Percentiles rank a stretch among this genome's conserved stretches.
Conservation (phyloP, 139 green algal genomes). For the Chlamydomonas sp. region DNA sequence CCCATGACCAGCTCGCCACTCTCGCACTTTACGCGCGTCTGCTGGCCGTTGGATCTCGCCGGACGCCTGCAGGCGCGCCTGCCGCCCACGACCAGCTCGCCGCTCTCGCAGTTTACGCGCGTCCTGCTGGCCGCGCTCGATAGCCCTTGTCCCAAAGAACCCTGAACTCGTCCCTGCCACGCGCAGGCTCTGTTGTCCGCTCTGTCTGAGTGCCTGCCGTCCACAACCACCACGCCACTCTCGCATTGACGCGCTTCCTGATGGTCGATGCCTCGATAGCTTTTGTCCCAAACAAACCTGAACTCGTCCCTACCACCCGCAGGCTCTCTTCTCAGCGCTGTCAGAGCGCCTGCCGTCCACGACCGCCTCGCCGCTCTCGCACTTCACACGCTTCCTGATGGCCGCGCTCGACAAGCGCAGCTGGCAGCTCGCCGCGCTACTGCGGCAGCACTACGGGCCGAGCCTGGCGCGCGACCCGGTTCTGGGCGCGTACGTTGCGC, state of each 20-base stretch:
- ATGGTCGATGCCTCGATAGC: not conserved
- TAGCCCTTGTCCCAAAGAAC: too few relatives aligned
- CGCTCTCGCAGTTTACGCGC: too few relatives aligned
- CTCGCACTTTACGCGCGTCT: too few relatives aligned
- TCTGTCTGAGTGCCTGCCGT: not conserved
- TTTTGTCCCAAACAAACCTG: not conserved
- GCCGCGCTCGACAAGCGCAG: not conserved
- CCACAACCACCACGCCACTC: not conserved
- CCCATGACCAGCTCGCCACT: too few relatives aligned
- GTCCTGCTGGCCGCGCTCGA: too few relatives aligned
- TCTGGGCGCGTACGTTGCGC: conserved; percentile 3
- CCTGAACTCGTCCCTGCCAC: too few relatives aligned
- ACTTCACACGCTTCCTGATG: conserved; percentile 5
- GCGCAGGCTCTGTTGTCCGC: too few relatives aligned
- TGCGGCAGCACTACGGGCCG: conserved; percentile 1
- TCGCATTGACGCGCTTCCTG: too few relatives aligned
- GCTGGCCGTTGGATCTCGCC: too few relatives aligned
- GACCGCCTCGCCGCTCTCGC: not conserved
- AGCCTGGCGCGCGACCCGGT: not conserved
- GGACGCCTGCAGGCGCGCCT: too few relatives aligned
- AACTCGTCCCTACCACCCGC: not conserved
- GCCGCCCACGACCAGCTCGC: too few relatives aligned
- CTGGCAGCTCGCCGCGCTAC: not conserved
- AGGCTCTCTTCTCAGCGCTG: conserved; percentile 2
- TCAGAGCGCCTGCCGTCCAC: not conserved